phyloP scores from a whole-genome alignment of 2,329 filamentous ascomycete species.

The Metarhizium rileyi region DNA sequence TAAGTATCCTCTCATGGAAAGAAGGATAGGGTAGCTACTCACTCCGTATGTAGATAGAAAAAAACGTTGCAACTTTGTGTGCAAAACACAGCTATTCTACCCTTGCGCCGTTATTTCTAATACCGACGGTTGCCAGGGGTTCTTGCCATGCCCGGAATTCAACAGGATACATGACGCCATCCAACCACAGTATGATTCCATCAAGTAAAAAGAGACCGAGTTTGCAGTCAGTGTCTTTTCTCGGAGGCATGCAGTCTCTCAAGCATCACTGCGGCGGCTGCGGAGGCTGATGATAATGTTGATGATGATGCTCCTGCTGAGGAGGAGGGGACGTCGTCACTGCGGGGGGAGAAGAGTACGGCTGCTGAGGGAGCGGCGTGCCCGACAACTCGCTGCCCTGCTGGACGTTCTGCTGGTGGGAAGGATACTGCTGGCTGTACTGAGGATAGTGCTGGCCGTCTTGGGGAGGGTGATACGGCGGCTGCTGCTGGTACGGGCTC shows the following conservation, averaged over 20 bases:
- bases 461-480: slow-evolving; percentile 16
- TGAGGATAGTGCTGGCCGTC: slow-evolving; percentile 7
- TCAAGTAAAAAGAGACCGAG: too few species aligned
- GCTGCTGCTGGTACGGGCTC: slow-evolving; percentile 20
- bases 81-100: too few species aligned
- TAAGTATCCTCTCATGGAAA: too few species aligned
- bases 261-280: not conserved
- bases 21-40: too few species aligned
- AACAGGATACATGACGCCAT: too few species aligned
- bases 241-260: not conserved
- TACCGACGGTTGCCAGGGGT: too few species aligned
- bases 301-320: slow-evolving; percentile 13
- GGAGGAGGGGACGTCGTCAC: slow-evolving; percentile 11
- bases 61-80: too few species aligned
- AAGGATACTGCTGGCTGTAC: not conserved
- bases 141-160: too few species aligned
- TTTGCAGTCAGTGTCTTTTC: too few species aligned
- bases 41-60: too few species aligned
- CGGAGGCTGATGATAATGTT: slow-evolving; percentile 1
- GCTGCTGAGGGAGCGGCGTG: slow-evolving; percentile 9
- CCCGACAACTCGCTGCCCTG: slow-evolving; percentile 6
- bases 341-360: slow-evolving; percentile 10
- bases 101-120: too few species aligned
- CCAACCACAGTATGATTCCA: too few species aligned
- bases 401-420: slow-evolving; percentile 13